Evolutionary conservation across 1,284 basidiomycete species (phyloP).

Genomic region (Stereum hirsutum): DNA sequence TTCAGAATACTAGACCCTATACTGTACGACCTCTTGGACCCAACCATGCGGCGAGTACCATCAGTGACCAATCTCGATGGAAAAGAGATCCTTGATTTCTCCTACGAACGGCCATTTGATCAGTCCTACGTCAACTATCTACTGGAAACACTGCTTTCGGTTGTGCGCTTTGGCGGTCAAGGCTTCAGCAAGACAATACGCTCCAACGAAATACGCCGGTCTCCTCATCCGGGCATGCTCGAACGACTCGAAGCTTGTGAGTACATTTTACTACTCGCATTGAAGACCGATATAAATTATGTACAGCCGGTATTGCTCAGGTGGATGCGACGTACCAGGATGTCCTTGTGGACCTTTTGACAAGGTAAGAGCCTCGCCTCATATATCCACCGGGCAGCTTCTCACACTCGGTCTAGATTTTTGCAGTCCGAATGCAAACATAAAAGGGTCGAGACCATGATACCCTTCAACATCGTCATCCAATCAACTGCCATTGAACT

Average conservation of each 20-base stretch:
- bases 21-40: constrained; percentile 70
- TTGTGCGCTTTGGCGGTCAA: constrained; percentile 84
- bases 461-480: constrained; percentile 49
- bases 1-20: constrained; percentile 81
- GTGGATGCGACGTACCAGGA: constrained; percentile 68
- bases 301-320: constrained; percentile 38
- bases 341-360: constrained; percentile 56
- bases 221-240: constrained; percentile 48
- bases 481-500: constrained; percentile 77
- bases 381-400: not conserved
- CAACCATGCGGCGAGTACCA: constrained; percentile 46
- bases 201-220: constrained; percentile 49
- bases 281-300: constrained; percentile 11
- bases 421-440: constrained; percentile 66
- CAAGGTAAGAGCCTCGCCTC: constrained; percentile 38
- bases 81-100: constrained; percentile 55
- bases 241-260: constrained; percentile 51
- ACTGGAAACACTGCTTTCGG: constrained; percentile 67
- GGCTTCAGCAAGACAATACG: constrained; percentile 71
- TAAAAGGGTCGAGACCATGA: constrained; percentile 39
- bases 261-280: constrained; percentile 10
- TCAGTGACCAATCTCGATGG: constrained; percentile 45
- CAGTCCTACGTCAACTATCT: constrained; percentile 64
- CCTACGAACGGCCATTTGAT: constrained; percentile 73
- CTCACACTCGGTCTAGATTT: constrained; percentile 49